Percentiles rank a stretch among this genome's conserved stretches.
phyloP scores from a whole-genome alignment of 345 rosid species.

The Cardamine resedifolia region DNA sequence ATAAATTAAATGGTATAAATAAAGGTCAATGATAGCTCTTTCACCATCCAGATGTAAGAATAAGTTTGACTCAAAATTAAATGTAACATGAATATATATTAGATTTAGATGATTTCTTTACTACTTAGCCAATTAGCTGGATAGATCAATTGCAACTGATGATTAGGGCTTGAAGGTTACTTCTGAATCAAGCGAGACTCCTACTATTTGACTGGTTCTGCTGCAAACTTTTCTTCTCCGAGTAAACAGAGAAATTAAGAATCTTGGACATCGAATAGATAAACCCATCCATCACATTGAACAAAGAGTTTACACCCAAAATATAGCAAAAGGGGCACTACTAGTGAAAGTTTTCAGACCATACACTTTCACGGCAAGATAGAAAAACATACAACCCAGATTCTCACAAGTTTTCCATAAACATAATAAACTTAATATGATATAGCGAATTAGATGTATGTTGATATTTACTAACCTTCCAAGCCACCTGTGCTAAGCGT shows the following conservation, averaged over 20 bases:
- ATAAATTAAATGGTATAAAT: not conserved
- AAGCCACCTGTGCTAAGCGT: constrained; percentile 44
- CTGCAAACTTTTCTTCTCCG: constrained; percentile 44
- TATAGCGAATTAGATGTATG: constrained; percentile 13
- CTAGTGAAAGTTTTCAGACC: constrained; percentile 19
- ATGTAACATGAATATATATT: constrained; percentile 3
- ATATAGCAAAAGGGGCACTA: not conserved
- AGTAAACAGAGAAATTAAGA: constrained; percentile 17
- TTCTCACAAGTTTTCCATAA: constrained; percentile 15
- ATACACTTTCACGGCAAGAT: not conserved
- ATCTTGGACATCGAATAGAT: not conserved
- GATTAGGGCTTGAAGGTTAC: not conserved
- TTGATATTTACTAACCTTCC: constrained; percentile 50
- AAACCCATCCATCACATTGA: constrained; percentile 18
- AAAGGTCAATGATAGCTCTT: not conserved
- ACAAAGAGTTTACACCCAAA: constrained; percentile 3
- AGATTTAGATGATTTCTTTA: not conserved
- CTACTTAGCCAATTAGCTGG: constrained; percentile 20
- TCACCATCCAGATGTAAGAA: not conserved
- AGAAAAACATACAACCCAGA: not conserved
- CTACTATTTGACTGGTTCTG: constrained; percentile 30
- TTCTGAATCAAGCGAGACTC: not conserved
- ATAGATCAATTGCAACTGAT: not conserved
- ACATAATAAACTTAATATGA: not conserved
- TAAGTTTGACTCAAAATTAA: constrained; percentile 2